These are phyloP conservation scores for Shiraia sp. DNA, from an alignment of 2,329 filamentous ascomycete species.

Conservation along the genomic window DNA sequence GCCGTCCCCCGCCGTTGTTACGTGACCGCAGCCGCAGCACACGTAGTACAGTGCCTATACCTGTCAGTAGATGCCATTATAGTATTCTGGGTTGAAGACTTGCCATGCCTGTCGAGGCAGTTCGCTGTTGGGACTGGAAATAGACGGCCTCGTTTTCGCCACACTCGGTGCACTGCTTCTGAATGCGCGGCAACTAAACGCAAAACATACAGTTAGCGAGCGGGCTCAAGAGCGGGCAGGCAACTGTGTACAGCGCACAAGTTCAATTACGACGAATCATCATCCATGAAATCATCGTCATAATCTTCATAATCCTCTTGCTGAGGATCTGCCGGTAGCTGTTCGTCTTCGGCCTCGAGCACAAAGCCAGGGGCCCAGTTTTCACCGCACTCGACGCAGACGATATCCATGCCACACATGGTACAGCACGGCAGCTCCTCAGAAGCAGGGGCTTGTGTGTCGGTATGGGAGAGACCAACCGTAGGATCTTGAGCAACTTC, in stretches of 20 bases:
- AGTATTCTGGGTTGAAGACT: constrained; percentile 2
- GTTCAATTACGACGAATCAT: constrained; percentile 36
- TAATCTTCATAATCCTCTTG: constrained; percentile 21
- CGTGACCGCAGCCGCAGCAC: constrained; percentile 90
- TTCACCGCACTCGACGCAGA: constrained; percentile 57
- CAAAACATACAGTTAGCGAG: constrained; percentile 40
- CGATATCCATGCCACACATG: constrained; percentile 61
- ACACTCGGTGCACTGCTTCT: constrained; percentile 84
- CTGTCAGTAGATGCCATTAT: constrained; percentile 13
- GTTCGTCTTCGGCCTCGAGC: constrained; percentile 50
- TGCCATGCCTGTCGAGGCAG: constrained; percentile 97
- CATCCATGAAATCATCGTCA: constrained; percentile 36
- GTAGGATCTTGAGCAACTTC: constrained; percentile 98
- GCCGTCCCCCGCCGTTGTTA: constrained; percentile 58
- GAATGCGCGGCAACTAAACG: constrained; percentile 83
- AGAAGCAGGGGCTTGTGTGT: constrained; percentile 31
- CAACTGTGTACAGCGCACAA: constrained; percentile 34
- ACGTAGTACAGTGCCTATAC: constrained; percentile 64
- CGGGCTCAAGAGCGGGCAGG: constrained; percentile 43
- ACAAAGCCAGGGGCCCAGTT: constrained; percentile 49
- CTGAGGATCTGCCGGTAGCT: constrained; percentile 26
- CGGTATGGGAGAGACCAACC: constrained; percentile 68
- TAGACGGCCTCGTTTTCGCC: constrained; percentile 90
- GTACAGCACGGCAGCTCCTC: constrained; percentile 56
- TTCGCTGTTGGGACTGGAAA: constrained; percentile 98